A percentile compares a stretch with the other conserved stretches of the same genome.
These are phyloP conservation scores for Starmerella tilneyi DNA, from an alignment of 805 yeast species.

Conservation along the genomic window DNA sequence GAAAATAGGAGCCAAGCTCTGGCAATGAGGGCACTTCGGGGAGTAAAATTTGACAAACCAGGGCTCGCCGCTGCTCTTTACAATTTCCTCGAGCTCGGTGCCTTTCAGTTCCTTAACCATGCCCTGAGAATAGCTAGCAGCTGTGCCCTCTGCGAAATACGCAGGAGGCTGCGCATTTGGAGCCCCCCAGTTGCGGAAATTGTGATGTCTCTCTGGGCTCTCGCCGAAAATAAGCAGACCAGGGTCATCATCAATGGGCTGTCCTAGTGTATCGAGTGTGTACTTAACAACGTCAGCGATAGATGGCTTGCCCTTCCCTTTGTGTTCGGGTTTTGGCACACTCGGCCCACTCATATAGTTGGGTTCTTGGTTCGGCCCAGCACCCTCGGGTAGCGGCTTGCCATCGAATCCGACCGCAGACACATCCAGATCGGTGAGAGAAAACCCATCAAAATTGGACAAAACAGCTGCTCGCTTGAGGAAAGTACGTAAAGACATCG, in stretches of 20 bases:
- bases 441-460: slow-evolving; percentile 9
- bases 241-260: slow-evolving; percentile 21
- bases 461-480: slow-evolving; percentile 10
- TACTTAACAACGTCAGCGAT: slow-evolving; percentile 21
- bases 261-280: slow-evolving; percentile 18
- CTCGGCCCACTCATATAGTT: slow-evolving; percentile 14
- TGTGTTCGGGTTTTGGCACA: slow-evolving; percentile 12
- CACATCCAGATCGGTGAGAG: slow-evolving; percentile 7
- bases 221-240: slow-evolving; percentile 20
- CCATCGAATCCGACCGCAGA: slow-evolving; percentile 7
- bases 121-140: slow-evolving; percentile 28
- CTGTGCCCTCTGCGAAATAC: slow-evolving; percentile 9
- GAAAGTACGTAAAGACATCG: slow-evolving; percentile 12
- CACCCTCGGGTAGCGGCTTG: slow-evolving; percentile 8
- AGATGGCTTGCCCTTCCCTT: slow-evolving; percentile 6
- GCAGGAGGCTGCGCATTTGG: slow-evolving; percentile 23
- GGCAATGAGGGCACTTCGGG: slow-evolving; percentile 36
- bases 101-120: slow-evolving; percentile 27
- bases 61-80: slow-evolving; percentile 29
- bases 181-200: slow-evolving; percentile 21
- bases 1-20: slow-evolving; percentile 33
- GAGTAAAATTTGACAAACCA: slow-evolving; percentile 37
- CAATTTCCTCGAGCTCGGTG: slow-evolving; percentile 26
- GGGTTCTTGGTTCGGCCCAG: slow-evolving; percentile 16
- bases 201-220: slow-evolving; percentile 20